These are phyloP conservation scores for Solanum pennellii DNA, from an alignment of 257 asterid species.

Conservation along the genomic window DNA sequence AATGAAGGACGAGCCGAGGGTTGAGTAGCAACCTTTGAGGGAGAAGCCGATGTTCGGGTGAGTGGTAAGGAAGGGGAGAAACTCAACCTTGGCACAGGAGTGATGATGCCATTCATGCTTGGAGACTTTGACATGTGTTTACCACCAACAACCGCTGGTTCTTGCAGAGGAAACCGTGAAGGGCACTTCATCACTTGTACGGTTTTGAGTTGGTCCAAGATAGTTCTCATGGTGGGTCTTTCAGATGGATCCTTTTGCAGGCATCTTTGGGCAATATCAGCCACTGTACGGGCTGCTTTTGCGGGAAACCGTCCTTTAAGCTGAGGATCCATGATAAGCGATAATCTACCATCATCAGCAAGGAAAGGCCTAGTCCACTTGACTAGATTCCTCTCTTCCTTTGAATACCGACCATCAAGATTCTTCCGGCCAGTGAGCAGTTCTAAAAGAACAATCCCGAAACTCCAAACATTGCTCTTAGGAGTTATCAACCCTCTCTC, in stretches of 20 bases:
- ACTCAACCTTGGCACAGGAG: conserved; percentile 35
- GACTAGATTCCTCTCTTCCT: conserved; percentile 78
- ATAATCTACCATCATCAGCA: conserved; percentile 69
- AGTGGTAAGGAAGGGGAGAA: conserved; percentile 43
- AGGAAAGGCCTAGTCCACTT: conserved; percentile 87
- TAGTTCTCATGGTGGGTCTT: conserved; percentile 87
- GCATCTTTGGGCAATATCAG: conserved; percentile 77
- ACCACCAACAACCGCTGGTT: conserved; percentile 56
- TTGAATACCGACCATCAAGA: conserved; percentile 58
- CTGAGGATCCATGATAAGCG: conserved; percentile 88
- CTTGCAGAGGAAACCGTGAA: conserved; percentile 78
- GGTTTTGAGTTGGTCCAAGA: conserved; percentile 60
- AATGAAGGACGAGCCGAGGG: conserved; percentile 47
- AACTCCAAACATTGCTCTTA: conserved; percentile 92
- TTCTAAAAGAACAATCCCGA: conserved; percentile 82
- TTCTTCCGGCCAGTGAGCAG: conserved; percentile 84
- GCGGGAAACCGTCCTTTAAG: conserved; percentile 80
- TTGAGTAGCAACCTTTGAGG: conserved; percentile 19
- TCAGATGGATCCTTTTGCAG: conserved; percentile 77
- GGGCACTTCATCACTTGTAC: conserved; percentile 74
- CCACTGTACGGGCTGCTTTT: conserved; percentile 75
- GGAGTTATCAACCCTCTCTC: conserved; percentile 86
- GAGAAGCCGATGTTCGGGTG: conserved; percentile 27
- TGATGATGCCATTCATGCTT: conserved; percentile 62
- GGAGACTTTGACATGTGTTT: conserved; percentile 66